A percentile compares a stretch with the other conserved stretches of the same genome.
Evolutionary conservation across 805 yeast species (phyloP).

Genomic region (Candida saitoana): DNA sequence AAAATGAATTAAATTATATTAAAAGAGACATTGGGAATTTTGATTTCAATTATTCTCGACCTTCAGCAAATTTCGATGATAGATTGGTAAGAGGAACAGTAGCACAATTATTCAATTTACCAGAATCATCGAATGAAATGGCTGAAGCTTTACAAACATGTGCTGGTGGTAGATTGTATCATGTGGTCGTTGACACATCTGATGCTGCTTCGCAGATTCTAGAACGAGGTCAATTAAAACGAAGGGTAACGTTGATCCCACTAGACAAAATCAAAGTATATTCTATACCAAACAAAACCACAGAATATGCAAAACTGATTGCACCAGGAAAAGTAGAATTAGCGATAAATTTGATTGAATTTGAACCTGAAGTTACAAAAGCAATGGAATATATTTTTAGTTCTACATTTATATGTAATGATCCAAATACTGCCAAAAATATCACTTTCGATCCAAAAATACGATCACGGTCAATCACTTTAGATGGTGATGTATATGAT

Average conservation of each 20-base stretch:
- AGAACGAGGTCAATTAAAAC: conserved; percentile 70
- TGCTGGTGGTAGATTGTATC: conserved; percentile 88
- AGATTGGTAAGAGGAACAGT: conserved; percentile 79
- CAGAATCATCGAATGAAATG: conserved; percentile 51
- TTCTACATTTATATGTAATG: conserved; percentile 77
- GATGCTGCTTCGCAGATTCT: conserved; percentile 77
- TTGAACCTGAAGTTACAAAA: conserved; percentile 59
- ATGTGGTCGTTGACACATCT: conserved; percentile 87
- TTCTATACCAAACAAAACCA: conserved; percentile 46
- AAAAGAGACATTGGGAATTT: conserved; percentile 65
- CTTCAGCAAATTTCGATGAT: conserved; percentile 57
- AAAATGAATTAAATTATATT: conserved; percentile 49
- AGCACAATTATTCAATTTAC: conserved; percentile 72
- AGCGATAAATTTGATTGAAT: conserved; percentile 80
- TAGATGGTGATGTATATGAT: conserved; percentile 92
- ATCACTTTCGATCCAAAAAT: conserved; percentile 86
- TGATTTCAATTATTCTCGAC: conserved; percentile 70
- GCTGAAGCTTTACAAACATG: conserved; percentile 87
- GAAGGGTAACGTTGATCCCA: conserved; percentile 89
- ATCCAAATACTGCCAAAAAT: conserved; percentile 80
- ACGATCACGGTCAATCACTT: conserved; percentile 76
- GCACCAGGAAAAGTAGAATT: conserved; percentile 85
- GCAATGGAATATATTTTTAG: conserved; percentile 96
- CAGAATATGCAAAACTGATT: conserved; percentile 64
- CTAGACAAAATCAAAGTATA: conserved; percentile 75